phyloP scores from a whole-genome alignment of 805 yeast genomes.

The Teunomyces gatunensis region DNA sequence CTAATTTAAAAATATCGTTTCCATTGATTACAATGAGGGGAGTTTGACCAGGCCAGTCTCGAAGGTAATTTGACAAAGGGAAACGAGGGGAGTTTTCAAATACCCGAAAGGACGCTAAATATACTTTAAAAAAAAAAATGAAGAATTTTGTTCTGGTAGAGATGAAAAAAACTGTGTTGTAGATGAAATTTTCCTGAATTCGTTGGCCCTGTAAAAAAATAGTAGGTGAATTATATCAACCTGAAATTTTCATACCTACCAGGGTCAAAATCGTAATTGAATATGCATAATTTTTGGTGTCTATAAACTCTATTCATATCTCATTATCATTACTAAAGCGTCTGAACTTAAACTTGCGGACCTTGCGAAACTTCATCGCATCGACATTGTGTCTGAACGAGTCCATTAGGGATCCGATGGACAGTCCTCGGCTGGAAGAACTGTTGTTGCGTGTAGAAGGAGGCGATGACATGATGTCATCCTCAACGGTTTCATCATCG shows the following conservation, averaged over 20 bases:
- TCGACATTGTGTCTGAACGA: conserved; percentile 23
- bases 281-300: not conserved
- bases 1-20: not conserved
- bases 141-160: not conserved
- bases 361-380: conserved; percentile 24
- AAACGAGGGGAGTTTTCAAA: not conserved
- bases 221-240: not conserved
- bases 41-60: too few species aligned
- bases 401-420: conserved; percentile 32
- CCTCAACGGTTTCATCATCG: not conserved
- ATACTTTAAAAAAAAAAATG: too few species aligned
- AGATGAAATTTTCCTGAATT: not conserved
- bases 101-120: not conserved
- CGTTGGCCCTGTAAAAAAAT: not conserved
- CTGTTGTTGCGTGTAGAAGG: conserved; percentile 3
- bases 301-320: not conserved
- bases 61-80: too few species aligned
- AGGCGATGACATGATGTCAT: not conserved
- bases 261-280: not conserved
- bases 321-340: conserved; percentile 23
- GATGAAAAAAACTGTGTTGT: not conserved
- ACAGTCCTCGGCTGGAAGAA: conserved; percentile 24
- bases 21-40: too few species aligned
- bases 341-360: conserved; percentile 30
- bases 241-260: not conserved